Evolutionary conservation across 768 basidiomycete genomes (phyloP).

Genomic region (Leccinum pellstonianum): DNA sequence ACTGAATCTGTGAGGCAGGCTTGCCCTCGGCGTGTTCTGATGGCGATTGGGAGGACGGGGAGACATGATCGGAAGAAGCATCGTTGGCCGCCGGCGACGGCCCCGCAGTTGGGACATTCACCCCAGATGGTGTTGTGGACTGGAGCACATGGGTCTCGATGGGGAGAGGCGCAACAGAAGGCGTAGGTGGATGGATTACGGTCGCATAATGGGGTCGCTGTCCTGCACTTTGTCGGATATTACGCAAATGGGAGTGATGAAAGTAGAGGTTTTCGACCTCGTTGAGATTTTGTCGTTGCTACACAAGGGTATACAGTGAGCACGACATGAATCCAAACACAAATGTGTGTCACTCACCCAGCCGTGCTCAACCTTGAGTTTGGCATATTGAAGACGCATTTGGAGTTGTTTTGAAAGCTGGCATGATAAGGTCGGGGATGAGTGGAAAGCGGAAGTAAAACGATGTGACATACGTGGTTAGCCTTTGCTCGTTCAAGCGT

Average conservation of each 20-base stretch:
- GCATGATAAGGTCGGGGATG: too few species aligned
- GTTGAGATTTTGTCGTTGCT: slow-evolving; percentile 78
- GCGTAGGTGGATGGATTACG: background rate
- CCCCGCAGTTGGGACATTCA: slow-evolving; percentile 16
- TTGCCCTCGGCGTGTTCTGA: slow-evolving; percentile 8
- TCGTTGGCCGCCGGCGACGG: slow-evolving; percentile 8
- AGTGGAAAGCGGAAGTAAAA: background rate
- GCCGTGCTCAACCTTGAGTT: slow-evolving; percentile 76
- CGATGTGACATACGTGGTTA: slow-evolving; percentile 46
- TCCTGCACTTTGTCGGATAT: slow-evolving; percentile 15
- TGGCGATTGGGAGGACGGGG: slow-evolving; percentile 7
- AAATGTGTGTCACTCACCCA: slow-evolving; percentile 53
- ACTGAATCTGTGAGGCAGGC: slow-evolving; percentile 3
- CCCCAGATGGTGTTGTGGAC: slow-evolving; percentile 14
- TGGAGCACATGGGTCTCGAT: slow-evolving; percentile 9
- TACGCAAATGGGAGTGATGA: slow-evolving; percentile 59
- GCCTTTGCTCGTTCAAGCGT: slow-evolving; percentile 57
- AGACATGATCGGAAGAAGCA: slow-evolving; percentile 1
- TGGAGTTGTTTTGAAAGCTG: slow-evolving; percentile 73
- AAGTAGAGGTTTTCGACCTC: slow-evolving; percentile 86
- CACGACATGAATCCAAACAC: background rate
- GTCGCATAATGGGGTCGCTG: slow-evolving; percentile 20
- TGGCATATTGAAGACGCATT: slow-evolving; percentile 72
- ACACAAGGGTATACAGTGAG: slow-evolving; percentile 5
- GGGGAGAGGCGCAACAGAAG: background rate